Percentiles rank a stretch among this genome's conserved stretches.
phyloP scores from a whole-genome alignment of 345 rosid genomes.

The Lepidium didymum region DNA sequence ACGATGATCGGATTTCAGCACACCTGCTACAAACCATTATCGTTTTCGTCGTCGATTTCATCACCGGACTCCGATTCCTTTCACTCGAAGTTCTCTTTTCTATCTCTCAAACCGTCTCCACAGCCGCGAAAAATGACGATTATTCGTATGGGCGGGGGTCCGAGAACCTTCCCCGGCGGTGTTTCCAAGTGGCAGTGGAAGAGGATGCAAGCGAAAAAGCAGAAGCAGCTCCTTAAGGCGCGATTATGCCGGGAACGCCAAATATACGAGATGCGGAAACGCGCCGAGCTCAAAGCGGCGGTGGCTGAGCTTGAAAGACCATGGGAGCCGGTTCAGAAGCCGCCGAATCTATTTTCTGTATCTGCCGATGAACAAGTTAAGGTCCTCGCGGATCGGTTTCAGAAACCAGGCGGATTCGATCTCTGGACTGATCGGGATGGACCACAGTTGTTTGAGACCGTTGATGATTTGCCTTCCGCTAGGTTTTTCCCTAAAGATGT shows the following conservation, averaged over 20 bases:
- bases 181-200: slow-evolving; percentile 95
- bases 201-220: slow-evolving; percentile 86
- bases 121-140: slow-evolving; percentile 27
- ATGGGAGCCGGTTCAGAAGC: slow-evolving; percentile 67
- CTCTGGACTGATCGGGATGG: slow-evolving; percentile 74
- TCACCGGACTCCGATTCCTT: slow-evolving; percentile 14
- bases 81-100: slow-evolving; percentile 28
- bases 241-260: slow-evolving; percentile 71
- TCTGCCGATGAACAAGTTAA: slow-evolving; percentile 76
- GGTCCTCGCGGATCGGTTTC: slow-evolving; percentile 87
- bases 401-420: slow-evolving; percentile 82
- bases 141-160: slow-evolving; percentile 90
- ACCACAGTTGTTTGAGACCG: slow-evolving; percentile 51
- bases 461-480: slow-evolving; percentile 66
- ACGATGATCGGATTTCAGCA: slow-evolving; percentile 24
- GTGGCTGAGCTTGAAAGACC: slow-evolving; percentile 87
- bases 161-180: slow-evolving; percentile 79
- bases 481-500: slow-evolving; percentile 85
- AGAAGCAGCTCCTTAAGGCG: slow-evolving; percentile 78
- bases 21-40: slow-evolving; percentile 22
- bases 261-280: slow-evolving; percentile 86
- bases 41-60: slow-evolving; percentile 37
- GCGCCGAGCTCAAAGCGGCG: slow-evolving; percentile 84
- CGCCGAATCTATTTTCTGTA: slow-evolving; percentile 69
- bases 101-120: slow-evolving; percentile 24